Evolutionary conservation across 108 stramenopile genomes (phyloP).

Genomic region (Fragilariopsis cylindrus): DNA sequence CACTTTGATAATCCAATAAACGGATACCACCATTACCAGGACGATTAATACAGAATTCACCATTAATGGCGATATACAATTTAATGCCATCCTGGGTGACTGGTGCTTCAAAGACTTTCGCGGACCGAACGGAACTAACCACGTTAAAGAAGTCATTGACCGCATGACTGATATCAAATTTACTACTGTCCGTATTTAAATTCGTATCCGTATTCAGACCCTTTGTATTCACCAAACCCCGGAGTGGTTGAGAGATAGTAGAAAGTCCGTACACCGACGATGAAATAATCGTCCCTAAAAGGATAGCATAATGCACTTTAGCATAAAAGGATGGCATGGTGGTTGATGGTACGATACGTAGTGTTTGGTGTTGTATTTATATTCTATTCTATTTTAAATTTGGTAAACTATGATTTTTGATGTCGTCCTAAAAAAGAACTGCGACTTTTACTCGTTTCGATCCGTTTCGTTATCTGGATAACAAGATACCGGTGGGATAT

Average conservation of each 20-base stretch:
- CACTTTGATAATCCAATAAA: slow-evolving; percentile 34
- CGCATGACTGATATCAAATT: not conserved
- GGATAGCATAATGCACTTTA: not conserved
- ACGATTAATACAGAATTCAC: slow-evolving; percentile 24
- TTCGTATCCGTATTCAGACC: too few relatives aligned
- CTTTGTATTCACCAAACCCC: too few relatives aligned
- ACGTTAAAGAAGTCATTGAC: slow-evolving; percentile 11
- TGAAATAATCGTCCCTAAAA: not conserved
- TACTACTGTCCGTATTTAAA: not conserved
- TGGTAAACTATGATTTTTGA: not conserved
- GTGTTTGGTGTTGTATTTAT: not conserved
- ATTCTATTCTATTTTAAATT: not conserved
- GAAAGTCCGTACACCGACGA: not conserved
- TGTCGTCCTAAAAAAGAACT: too few relatives aligned
- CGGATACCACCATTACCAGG: slow-evolving; percentile 50
- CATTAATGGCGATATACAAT: slow-evolving; percentile 43
- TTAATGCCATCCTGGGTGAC: slow-evolving; percentile 47
- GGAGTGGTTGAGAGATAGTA: not conserved
- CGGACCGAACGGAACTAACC: not conserved
- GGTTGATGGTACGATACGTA: not conserved
- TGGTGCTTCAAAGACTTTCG: slow-evolving; percentile 38
- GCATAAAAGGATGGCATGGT: slow-evolving; percentile 11
- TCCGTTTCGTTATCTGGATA: too few relatives aligned
- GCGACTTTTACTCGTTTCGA: too few relatives aligned
- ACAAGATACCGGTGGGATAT: too few relatives aligned